These are phyloP conservation scores for Pistacia integerrima DNA, from an alignment of 345 rosid genomes.

Conservation along the genomic window DNA sequence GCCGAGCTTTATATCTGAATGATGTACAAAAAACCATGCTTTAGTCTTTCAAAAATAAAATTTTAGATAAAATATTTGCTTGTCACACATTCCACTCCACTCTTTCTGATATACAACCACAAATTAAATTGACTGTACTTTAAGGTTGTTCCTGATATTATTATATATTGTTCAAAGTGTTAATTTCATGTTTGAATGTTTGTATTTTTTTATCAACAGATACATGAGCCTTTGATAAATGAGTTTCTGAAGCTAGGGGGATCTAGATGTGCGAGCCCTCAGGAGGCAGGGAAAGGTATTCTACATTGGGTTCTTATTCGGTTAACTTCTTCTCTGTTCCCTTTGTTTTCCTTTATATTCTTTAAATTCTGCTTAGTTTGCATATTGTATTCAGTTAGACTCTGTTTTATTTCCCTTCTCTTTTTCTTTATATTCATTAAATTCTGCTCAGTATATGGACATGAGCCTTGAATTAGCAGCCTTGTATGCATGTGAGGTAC, in stretches of 20 bases:
- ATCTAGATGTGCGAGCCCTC: conserved; percentile 46
- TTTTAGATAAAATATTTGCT: too few species aligned
- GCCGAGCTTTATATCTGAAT: neutral
- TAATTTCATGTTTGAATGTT: conserved; percentile 6
- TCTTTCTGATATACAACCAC: too few species aligned
- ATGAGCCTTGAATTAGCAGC: too few species aligned
- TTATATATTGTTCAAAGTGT: neutral
- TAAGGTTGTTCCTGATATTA: neutral
- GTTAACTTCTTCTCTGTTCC: neutral
- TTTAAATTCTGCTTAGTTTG: neutral
- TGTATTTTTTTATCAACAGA: conserved; percentile 36
- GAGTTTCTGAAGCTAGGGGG: conserved; percentile 68
- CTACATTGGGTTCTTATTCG: conserved; percentile 15
- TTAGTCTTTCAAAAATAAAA: neutral
- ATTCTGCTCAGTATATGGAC: too few species aligned
- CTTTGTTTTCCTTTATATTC: neutral
- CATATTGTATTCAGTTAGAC: too few species aligned
- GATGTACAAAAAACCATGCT: neutral
- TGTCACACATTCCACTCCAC: too few species aligned
- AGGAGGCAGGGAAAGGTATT: conserved; percentile 67
- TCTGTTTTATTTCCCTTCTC: too few species aligned
- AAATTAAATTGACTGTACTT: too few species aligned
- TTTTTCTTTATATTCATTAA: too few species aligned
- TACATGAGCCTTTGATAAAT: conserved; percentile 41
- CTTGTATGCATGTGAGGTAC: too few species aligned